Conservation (phyloP, 2,329 filamentous ascomycete species). For the Huntiella bhutanensis region DNA sequence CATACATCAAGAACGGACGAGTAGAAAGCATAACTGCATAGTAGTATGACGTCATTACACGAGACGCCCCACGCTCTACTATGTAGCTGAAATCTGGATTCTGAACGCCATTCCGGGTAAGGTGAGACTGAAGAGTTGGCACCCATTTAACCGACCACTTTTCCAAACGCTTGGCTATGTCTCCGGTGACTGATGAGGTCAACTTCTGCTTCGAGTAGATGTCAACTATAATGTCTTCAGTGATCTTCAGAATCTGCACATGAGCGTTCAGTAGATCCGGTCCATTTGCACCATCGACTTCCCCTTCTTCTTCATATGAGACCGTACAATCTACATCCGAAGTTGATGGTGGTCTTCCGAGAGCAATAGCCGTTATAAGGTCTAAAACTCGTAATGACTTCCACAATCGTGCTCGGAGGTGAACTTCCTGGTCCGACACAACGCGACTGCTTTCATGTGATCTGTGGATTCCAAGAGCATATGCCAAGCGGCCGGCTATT, state of each 20-base stretch:
- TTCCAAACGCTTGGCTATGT: constrained; percentile 29
- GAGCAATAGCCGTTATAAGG: constrained; percentile 32
- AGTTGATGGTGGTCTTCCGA: constrained; percentile 34
- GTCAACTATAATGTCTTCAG: constrained; percentile 30
- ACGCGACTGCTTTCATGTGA: constrained; percentile 35
- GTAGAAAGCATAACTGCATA: constrained; percentile 39
- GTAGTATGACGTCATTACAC: constrained; percentile 33
- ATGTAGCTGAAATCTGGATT: constrained; percentile 19
- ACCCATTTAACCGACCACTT: constrained; percentile 27
- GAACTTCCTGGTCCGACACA: constrained; percentile 21
- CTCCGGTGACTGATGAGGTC: constrained; percentile 32
- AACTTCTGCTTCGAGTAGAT: constrained; percentile 35
- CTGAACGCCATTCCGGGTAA: neutral
- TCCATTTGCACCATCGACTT: constrained; percentile 16
- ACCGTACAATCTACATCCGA: constrained; percentile 37
- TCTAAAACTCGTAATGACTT: constrained; percentile 34
- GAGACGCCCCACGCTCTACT: constrained; percentile 27
- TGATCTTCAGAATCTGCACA: constrained; percentile 32
- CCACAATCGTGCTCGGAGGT: constrained; percentile 31
- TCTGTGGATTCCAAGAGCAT: constrained; percentile 33
- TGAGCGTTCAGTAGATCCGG: constrained; percentile 31
- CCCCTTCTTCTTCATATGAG: constrained; percentile 21
- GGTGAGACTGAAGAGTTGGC: neutral
- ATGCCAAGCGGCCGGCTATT: constrained; percentile 31
- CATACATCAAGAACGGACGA: constrained; percentile 36